Evolutionary conservation across 1,284 basidiomycete species (phyloP), one percentile per base, ranked within the genome.

Genomic region (Kwoniella shivajii): DNA sequence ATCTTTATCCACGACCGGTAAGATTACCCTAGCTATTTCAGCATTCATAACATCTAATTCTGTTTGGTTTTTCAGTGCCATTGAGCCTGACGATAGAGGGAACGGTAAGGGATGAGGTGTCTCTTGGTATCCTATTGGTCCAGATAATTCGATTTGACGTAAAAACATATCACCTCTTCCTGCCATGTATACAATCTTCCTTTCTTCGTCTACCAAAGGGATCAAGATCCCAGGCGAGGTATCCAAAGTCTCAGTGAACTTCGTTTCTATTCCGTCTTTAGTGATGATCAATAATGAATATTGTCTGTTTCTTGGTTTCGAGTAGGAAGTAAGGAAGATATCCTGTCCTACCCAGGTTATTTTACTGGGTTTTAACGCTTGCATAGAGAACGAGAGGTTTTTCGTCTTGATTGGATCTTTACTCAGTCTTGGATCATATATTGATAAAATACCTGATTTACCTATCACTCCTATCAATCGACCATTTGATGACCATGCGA

Each of bases 131-230:
- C 71, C 73, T 14, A 59, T 51, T 5, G 72, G 68, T 4, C 72
- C 73, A 0, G 67, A 64, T 0, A 80, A 52, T 58, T 80, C 79
- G 44, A 77, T 60, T 67, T 79, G 79, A 5, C 75, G 69, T 20
- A 80, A 48, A 0, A 69, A 74, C 74, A 79, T 78, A 65, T 81
- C 80, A 1, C 79, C 79, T 59, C 69, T 65, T 0, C 75, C 79
- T 0, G 72, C 65, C 2, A 77, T 46, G 56, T 79, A 80, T 6
- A 79, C 71, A 43, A 80, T 77, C 4, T 65, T 64, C 10, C 80
- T 59, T 41, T 75, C 69, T 27, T 72, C 54, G 54, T 81, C 80
- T 6, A 79, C 70, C 1, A 76, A 30, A 0, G 80, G 76, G 5
- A 75, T 59, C 6, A 80, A 63, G 0, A 70, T 66, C 1, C 75